Evolutionary conservation across 495 filamentous ascomycete genomes (phyloP).

Genomic region (Neurospora sp.): DNA sequence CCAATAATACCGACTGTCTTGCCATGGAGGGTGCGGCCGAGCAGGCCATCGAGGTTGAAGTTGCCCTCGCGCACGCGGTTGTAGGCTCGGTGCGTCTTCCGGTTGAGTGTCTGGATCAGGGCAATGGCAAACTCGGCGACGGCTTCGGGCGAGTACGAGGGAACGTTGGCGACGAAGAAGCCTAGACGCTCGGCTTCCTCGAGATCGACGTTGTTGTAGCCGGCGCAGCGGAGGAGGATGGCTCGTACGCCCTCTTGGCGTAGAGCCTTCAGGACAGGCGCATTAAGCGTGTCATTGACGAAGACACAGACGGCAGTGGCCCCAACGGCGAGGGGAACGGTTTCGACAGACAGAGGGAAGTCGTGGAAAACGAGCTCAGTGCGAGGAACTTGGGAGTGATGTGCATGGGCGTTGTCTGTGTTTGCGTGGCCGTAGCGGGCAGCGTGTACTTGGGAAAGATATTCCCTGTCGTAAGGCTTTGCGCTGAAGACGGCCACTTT

Average conservation of each 20-base stretch:
- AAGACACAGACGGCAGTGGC: conserved; percentile 57
- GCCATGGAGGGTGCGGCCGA: conserved; percentile 49
- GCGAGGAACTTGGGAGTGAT: background rate
- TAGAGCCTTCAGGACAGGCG: conserved; percentile 40
- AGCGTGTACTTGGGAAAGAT: conserved; percentile 29
- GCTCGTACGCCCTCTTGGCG: conserved; percentile 39
- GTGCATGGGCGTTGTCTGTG: conserved; percentile 8
- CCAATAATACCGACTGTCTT: conserved; percentile 51
- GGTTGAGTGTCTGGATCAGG: conserved; percentile 58
- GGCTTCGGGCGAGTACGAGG: conserved; percentile 59
- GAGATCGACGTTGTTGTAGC: conserved; percentile 61
- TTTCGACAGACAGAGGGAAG: conserved; percentile 45
- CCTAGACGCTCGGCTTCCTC: conserved; percentile 41
- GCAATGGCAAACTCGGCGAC: conserved; percentile 64
- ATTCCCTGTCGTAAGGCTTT: conserved; percentile 50
- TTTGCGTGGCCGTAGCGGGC: background rate
- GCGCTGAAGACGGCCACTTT: conserved; percentile 53
- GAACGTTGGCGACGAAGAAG: conserved; percentile 57
- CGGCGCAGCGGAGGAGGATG: conserved; percentile 57
- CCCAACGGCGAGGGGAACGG: conserved; percentile 42
- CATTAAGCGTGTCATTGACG: conserved; percentile 53
- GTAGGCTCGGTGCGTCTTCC: conserved; percentile 60
- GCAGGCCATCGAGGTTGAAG: conserved; percentile 54
- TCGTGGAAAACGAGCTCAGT: conserved; percentile 42
- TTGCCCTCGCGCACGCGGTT: conserved; percentile 65